These are phyloP conservation scores for Apiospora sp. DNA, from an alignment of 2,329 filamentous ascomycete genomes.

Conservation along the genomic window DNA sequence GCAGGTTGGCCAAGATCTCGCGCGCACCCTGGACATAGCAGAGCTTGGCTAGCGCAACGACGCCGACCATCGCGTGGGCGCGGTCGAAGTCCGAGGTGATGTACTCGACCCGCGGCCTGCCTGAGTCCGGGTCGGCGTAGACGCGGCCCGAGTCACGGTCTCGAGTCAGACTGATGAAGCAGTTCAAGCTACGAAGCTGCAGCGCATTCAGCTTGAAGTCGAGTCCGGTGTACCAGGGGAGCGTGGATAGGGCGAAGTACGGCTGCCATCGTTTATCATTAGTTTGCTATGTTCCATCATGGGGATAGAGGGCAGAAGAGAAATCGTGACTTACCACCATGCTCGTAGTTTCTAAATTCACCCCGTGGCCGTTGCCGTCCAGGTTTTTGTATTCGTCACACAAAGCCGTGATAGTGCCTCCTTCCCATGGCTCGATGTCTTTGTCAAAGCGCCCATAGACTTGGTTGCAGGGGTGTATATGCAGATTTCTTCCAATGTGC, in stretches of 20 bases:
- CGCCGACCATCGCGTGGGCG: conserved; percentile 73
- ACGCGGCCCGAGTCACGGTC: conserved; percentile 81
- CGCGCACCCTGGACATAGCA: conserved; percentile 79
- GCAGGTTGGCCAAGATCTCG: conserved; percentile 76
- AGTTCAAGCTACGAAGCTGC: conserved; percentile 72
- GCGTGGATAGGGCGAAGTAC: conserved; percentile 65
- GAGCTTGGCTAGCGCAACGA: conserved; percentile 77
- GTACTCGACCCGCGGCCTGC: conserved; percentile 74
- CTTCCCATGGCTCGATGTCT: conserved; percentile 76
- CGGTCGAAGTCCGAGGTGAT: conserved; percentile 75
- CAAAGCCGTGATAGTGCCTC: conserved; percentile 81
- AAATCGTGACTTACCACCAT: conserved; percentile 63
- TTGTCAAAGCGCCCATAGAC: conserved; percentile 71
- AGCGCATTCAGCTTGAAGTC: conserved; percentile 77
- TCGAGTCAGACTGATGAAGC: conserved; percentile 76
- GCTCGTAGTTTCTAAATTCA: conserved; percentile 78
- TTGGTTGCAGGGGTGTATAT: conserved; percentile 77
- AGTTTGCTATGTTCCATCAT: conserved; percentile 23
- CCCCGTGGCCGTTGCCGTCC: conserved; percentile 81
- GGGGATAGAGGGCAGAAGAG: not conserved
- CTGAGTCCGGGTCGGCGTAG: conserved; percentile 73
- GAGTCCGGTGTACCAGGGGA: conserved; percentile 73
- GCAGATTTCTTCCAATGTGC: conserved; percentile 82
- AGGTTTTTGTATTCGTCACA: conserved; percentile 82
- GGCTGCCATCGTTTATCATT: conserved; percentile 57